A percentile compares a stretch with the other conserved stretches of the same genome.
Conservation (phyloP, 73 alveolate genomes). For the Stentor roeselii region DNA sequence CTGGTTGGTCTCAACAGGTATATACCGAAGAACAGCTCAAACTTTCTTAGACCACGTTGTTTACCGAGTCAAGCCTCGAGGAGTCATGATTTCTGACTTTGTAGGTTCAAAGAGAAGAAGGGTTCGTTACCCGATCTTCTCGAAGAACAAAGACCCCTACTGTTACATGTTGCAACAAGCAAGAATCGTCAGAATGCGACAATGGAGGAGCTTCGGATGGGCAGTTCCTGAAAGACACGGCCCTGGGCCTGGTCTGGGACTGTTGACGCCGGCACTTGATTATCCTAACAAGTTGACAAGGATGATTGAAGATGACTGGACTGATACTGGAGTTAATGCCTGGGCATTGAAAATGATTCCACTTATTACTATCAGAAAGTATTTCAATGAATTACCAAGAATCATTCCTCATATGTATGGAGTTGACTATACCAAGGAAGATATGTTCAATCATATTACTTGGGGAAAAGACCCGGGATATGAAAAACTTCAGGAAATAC, state of each 20-base stretch:
- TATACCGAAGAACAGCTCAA: neutral
- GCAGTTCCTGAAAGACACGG: constrained; percentile 32
- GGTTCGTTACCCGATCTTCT: neutral
- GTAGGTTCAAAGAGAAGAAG: neutral
- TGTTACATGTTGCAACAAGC: neutral
- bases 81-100: neutral
- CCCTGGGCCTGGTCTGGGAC: constrained; percentile 1
- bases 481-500: neutral
- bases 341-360: constrained; percentile 19
- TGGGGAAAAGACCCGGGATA: constrained; percentile 25
- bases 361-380: neutral
- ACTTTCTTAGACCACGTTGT: neutral
- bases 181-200: neutral
- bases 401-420: constrained; percentile 8
- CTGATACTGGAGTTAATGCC: neutral
- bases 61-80: neutral
- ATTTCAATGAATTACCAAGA: constrained; percentile 31
- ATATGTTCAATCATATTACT: constrained; percentile 24
- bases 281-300: constrained; percentile 15
- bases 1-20: neutral
- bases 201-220: constrained; percentile 18
- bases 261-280: neutral
- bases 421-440: constrained; percentile 20
- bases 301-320: constrained; percentile 23
- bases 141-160: constrained; percentile 20